Evolutionary conservation across 2,329 filamentous ascomycete genomes (phyloP).

Genomic region (Hypoxylon sp.): DNA sequence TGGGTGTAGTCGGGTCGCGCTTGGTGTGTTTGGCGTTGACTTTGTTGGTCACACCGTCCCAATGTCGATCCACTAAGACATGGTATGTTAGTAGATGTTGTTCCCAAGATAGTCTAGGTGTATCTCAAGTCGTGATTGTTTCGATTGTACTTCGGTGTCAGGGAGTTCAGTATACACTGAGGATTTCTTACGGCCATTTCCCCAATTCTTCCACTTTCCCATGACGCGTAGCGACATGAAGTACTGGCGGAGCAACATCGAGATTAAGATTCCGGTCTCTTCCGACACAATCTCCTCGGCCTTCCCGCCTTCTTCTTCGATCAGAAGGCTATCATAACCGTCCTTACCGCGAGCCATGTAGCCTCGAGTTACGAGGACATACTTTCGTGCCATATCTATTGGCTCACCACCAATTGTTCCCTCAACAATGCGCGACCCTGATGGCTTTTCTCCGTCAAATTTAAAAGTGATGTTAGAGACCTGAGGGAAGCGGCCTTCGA

Average conservation of each 20-base stretch:
- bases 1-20: conserved; percentile 53
- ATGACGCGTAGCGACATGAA: conserved; percentile 88
- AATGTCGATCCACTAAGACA: conserved; percentile 66
- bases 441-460: conserved; percentile 73
- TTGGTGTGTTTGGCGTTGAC: conserved; percentile 65
- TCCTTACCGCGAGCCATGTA: conserved; percentile 94
- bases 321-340: conserved; percentile 81
- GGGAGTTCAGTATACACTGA: background rate
- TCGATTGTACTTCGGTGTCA: background rate
- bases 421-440: conserved; percentile 72
- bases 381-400: conserved; percentile 72
- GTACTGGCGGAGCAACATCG: conserved; percentile 88
- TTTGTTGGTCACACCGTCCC: conserved; percentile 72
- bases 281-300: conserved; percentile 85
- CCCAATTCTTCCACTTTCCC: conserved; percentile 81
- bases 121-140: too few relatives aligned
- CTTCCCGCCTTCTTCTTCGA: conserved; percentile 78
- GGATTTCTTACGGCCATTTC: conserved; percentile 57
- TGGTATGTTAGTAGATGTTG: conserved; percentile 9
- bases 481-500: conserved; percentile 87
- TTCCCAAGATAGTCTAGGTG: background rate
- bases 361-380: conserved; percentile 81
- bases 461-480: conserved; percentile 84
- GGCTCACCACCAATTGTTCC: conserved; percentile 71
- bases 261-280: conserved; percentile 88